phyloP scores from a whole-genome alignment of 306 rosid species.

The Amphicarpaea edgeworthii region DNA sequence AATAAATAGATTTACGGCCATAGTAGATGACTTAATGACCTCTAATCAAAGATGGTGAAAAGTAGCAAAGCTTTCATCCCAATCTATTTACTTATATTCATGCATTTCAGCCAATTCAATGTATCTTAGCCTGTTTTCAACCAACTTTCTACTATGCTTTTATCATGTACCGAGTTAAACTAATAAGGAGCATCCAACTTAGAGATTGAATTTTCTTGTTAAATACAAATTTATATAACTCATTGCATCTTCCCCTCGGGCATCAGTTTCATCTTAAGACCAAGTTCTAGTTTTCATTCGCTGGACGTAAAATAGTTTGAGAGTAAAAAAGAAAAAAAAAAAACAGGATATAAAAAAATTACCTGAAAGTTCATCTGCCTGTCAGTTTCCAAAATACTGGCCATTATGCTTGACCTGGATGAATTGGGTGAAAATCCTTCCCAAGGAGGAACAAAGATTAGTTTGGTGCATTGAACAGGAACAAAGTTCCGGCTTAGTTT shows the following conservation, averaged over 20 bases:
- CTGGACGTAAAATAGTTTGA: constrained; percentile 11
- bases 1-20: constrained; percentile 35
- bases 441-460: constrained; percentile 97
- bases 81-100: constrained; percentile 31
- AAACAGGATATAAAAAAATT: constrained; percentile 24
- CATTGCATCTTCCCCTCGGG: constrained; percentile 32
- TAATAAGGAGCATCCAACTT: constrained; percentile 32
- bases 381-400: constrained; percentile 69
- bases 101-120: constrained; percentile 33
- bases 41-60: constrained; percentile 14
- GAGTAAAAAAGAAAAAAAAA: constrained; percentile 4
- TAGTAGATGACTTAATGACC: constrained; percentile 25
- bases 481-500: constrained; percentile 82
- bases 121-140: constrained; percentile 30
- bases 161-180: constrained; percentile 28
- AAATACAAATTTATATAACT: constrained; percentile 27
- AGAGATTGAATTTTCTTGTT: constrained; percentile 31
- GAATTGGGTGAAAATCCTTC: constrained; percentile 99
- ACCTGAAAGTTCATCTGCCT: constrained; percentile 64
- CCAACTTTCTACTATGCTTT: constrained; percentile 25
- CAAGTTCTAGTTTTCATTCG: constrained; percentile 25
- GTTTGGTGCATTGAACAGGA: constrained; percentile 94
- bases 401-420: constrained; percentile 93
- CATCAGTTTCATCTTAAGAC: constrained; percentile 14
- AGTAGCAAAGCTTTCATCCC: constrained; percentile 40